Percentiles rank a stretch among this genome's conserved stretches.
These are phyloP conservation scores for Yarrowia bubula DNA, from an alignment of 805 yeast species.

Conservation along the genomic window DNA sequence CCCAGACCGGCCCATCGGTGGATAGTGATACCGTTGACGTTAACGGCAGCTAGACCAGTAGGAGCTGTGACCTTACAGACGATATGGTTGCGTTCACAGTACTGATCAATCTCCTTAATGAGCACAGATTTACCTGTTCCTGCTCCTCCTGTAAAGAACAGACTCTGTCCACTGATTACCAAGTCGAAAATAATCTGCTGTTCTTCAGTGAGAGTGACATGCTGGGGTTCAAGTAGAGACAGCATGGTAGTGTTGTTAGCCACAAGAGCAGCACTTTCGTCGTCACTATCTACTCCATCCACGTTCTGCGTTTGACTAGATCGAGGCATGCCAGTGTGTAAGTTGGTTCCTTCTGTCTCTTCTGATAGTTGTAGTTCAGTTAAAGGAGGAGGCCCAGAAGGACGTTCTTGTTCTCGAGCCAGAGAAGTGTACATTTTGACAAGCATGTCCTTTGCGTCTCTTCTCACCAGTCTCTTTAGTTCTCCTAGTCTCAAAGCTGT, in stretches of 20 bases:
- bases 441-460: neutral
- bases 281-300: neutral
- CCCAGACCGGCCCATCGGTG: slow-evolving; percentile 86
- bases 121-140: slow-evolving; percentile 24
- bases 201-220: neutral
- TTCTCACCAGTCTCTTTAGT: neutral
- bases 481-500: neutral
- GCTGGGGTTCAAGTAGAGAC: slow-evolving; percentile 1
- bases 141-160: slow-evolving; percentile 24
- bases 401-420: too few species aligned
- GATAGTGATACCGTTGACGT: slow-evolving; percentile 84
- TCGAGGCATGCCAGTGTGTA: neutral
- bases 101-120: neutral
- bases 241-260: neutral
- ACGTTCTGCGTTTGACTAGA: neutral
- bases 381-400: too few species aligned
- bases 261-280: neutral
- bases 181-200: slow-evolving; percentile 10
- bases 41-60: slow-evolving; percentile 91
- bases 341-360: neutral
- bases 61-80: slow-evolving; percentile 87
- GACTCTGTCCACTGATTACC: neutral
- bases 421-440: neutral
- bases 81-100: neutral
- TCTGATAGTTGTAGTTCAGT: too few species aligned